Evolutionary conservation across 2,329 filamentous ascomycete genomes (phyloP), one percentile per base, ranked within the genome.

Genomic region (Fusarium anthophilum): DNA sequence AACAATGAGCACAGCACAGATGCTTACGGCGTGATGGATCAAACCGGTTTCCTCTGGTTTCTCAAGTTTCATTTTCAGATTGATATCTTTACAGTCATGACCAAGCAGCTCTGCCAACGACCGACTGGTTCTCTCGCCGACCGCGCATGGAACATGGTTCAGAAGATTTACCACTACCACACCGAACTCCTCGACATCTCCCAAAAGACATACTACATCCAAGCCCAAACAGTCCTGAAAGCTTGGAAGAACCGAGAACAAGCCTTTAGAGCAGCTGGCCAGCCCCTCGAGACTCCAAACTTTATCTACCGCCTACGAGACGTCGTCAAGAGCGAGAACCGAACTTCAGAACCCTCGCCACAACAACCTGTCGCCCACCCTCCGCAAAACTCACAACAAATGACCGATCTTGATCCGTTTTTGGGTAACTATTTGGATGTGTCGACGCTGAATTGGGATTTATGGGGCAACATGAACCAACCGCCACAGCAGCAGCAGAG

Each of bases 11-110:
- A 87, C 69, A 85, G 85, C 61, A 78, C 86, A 15, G 80, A 81
- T 14, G 80, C 86, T 18, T 87, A 88, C 72, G 78, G 83, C 32
- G 77, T 82, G 5, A 81, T 86, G 72, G 79, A 81, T 24, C 81
- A 84, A 30, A 83, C 81, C 2, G 86, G 87, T 4, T 91, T 90
- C 76, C 75, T 87, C 17, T 91, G 89, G 89, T 90, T 87, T 72
- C 82, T 86, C 77, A 84, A 85, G 67, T 80, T 83, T 30, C 86
- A 89, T 74, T 89, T 91, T 78, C 88, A 90, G 74, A 80, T 87
- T 54, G 89, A 89, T 63, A 81, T 90, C 30, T 87, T 90, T 69
- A 81, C 86, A 43, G 89, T 88, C 76, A 83, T 90, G 78, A 85
- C 86, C 1, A 87, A 87, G 9, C 87, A 90, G 76, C 84, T 91